phyloP scores from a whole-genome alignment of 2,329 filamentous ascomycete genomes.

The Zelopaecilomyces penicillatus region DNA sequence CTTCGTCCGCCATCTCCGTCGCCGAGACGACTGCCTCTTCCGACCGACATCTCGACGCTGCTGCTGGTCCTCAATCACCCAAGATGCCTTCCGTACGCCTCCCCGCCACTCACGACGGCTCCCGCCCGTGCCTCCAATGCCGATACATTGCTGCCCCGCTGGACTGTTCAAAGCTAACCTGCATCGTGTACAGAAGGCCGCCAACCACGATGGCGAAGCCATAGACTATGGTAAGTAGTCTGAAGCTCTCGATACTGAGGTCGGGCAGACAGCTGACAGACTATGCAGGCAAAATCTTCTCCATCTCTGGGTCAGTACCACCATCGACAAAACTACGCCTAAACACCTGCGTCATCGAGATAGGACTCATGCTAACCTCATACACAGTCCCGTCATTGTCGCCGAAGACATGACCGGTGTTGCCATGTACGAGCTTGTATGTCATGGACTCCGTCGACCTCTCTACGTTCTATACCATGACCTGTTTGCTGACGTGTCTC shows the following conservation, averaged over 20 bases:
- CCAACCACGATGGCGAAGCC: constrained; percentile 29
- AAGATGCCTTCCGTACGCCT: constrained; percentile 50
- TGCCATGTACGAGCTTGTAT: constrained; percentile 98
- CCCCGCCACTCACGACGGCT: constrained; percentile 12
- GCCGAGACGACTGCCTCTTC: constrained; percentile 17
- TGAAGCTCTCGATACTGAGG: background rate
- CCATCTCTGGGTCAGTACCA: constrained; percentile 51
- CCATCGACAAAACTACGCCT: background rate
- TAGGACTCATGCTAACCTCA: constrained; percentile 12
- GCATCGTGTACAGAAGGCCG: constrained; percentile 21
- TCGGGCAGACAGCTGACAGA: constrained; percentile 14
- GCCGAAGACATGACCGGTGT: constrained; percentile 98
- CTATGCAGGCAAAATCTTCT: constrained; percentile 50
- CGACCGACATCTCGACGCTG: constrained; percentile 18
- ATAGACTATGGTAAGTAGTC: constrained; percentile 30
- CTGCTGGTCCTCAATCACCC: constrained; percentile 24
- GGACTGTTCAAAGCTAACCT: constrained; percentile 15
- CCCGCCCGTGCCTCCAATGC: constrained; percentile 9
- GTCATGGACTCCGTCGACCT: constrained; percentile 19
- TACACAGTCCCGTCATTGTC: constrained; percentile 73
- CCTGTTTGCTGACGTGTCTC: background rate
- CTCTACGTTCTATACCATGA: background rate
- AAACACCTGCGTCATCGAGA: background rate
- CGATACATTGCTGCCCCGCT: constrained; percentile 10
- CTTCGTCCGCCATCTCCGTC: constrained; percentile 5